Base-by-base conservation (phyloP, 768 basidiomycete genomes). In the Lactarius psammicola region DNA sequence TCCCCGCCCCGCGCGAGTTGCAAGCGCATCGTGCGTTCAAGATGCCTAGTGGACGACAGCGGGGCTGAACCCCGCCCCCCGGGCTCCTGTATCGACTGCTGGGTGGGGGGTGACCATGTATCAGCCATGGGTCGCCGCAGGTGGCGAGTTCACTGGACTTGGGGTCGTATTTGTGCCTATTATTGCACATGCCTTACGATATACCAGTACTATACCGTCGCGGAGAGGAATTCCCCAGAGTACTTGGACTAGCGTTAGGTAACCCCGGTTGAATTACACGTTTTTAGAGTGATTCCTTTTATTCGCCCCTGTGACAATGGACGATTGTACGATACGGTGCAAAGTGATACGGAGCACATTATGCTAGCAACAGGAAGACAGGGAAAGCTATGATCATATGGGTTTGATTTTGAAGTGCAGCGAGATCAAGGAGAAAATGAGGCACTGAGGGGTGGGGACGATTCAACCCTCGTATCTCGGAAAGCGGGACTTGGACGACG, bases 381-480 rank as follows among this genome's bases (percentile, higher is more conserved):
- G 4, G 5, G n/a, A 8, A 11, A 17, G 20, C 40, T 34, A 59
- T 38, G 42, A 60, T 79, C 86, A 94, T 71, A 94, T 98, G 18
- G 97, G 97, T 83, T 99, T 98, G 84, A 99, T 98, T 81, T 98
- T 98, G 89, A 99, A 98, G 82, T 99, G 96, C 42, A 99, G 85
- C 3, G 94, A 94, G 75, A 99, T 98, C 68, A 99, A 85, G 10
- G 97, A 98, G 77, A 98, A 97, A 71, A 99, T 95, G 66, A 98
- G 85, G 78, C 95, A 98, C 96, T 99, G 72, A 30, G 20, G 34
- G 59, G 69, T 3, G 17, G 40, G 34, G 2, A 56, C 28, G 7
- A 15, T 58, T 34, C 66, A 40, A 36, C 36, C 20, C 10, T 9
- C 26, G 38, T 23, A 31, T 13, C 59, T 40, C 20, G 23, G 13